Base-by-base conservation (phyloP, 2,329 filamentous ascomycete genomes). In the Coniella vitis region DNA sequence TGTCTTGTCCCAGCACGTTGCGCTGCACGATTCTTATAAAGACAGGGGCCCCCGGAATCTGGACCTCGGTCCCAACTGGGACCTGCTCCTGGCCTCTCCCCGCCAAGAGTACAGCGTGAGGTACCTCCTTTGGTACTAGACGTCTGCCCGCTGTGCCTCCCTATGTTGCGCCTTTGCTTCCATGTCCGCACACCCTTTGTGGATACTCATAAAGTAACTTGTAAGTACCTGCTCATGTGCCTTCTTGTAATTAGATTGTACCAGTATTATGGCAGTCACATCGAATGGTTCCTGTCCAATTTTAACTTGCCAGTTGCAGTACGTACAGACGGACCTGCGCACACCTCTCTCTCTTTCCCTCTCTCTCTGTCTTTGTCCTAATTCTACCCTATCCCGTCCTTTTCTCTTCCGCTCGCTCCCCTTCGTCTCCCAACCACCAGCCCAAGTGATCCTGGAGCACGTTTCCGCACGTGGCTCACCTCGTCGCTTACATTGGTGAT, bases 361-460 rank as follows among this genome's bases (percentile, higher is more conserved):
- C 16, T 43, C 44, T 45, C 29, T 22, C 22, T 20, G 4, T n/a
- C 36, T 35, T 19, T 35, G 10, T 31, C 22, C 35, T 34, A 21
- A 21, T 38, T 16, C 34, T 39, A 37, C 32, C 45, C 36, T 39
- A 35, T 37, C 8, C 21, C 36, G 29, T 29, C 32, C 37, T 22
- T 21, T 44, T 10, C 29, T 38, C 29, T 45, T 25, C 25, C 38
- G 17, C 47, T 31, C 25, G 34, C 39, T 45, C 29, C 25, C 38
- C 21, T 50, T 35, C 25, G 34, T 37, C 20, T 42, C 38, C n/a
- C 34, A 31, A 41, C 37, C 43, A 47, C 45, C 52, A 40, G 34
- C 42, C 38, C 39, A 34, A 52, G 49, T 52, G 52, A 54, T 52
- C 52, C 38, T 36, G 52, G 52, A 49, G 52, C 52, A 52, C 52